These are phyloP conservation scores for Bisporella sp. DNA, from an alignment of 2,329 filamentous ascomycete genomes.

Conservation along the genomic window DNA sequence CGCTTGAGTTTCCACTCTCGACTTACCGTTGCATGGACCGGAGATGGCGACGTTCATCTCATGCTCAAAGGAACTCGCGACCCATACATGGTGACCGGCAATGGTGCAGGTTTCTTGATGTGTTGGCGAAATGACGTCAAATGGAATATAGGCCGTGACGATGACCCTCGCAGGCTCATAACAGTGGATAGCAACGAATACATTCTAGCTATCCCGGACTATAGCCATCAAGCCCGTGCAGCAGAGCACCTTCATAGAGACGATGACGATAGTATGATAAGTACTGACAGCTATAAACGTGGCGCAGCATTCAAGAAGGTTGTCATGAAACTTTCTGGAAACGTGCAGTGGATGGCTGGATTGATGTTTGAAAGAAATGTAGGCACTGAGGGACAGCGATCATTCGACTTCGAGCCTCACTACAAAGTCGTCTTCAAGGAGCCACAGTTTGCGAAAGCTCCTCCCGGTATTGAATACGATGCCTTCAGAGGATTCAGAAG, in stretches of 20 bases:
- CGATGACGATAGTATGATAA: constrained; percentile 50
- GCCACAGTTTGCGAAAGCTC: constrained; percentile 61
- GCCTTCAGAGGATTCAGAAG: constrained; percentile 96
- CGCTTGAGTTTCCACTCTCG: constrained; percentile 89
- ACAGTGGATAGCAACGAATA: constrained; percentile 93
- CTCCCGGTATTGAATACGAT: constrained; percentile 62
- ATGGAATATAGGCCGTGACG: constrained; percentile 76
- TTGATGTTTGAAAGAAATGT: constrained; percentile 87
- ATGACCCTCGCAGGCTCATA: constrained; percentile 91
- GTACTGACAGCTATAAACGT: constrained; percentile 54
- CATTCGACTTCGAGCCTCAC: constrained; percentile 85
- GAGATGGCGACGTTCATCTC: constrained; percentile 90
- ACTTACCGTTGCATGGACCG: constrained; percentile 84
- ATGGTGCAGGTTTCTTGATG: constrained; percentile 94
- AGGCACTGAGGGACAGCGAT: constrained; percentile 57
- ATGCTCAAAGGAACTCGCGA: constrained; percentile 87
- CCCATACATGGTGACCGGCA: constrained; percentile 86
- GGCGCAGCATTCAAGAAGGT: constrained; percentile 95
- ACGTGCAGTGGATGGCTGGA: constrained; percentile 87
- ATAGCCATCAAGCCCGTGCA: constrained; percentile 73
- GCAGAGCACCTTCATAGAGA: constrained; percentile 41
- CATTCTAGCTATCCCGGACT: constrained; percentile 89
- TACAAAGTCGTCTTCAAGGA: constrained; percentile 85
- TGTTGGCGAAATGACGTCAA: constrained; percentile 94
- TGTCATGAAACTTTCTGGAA: constrained; percentile 95